Conservation (phyloP, 2,329 filamentous ascomycete species). For the Cladosporium phlei region DNA sequence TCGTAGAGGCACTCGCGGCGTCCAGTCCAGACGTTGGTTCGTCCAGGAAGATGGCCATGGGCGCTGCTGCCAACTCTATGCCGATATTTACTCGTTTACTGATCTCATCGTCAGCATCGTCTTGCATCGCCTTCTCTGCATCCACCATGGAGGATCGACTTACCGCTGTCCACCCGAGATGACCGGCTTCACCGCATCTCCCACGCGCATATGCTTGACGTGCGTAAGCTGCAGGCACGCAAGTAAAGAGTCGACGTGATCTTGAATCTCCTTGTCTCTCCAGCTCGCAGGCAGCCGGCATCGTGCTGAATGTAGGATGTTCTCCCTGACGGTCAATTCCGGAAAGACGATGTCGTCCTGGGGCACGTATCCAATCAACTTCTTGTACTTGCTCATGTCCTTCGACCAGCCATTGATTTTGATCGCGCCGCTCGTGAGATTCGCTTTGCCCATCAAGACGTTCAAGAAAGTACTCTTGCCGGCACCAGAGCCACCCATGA, state of each 20-base stretch:
- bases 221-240: constrained; percentile 51
- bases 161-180: constrained; percentile 55
- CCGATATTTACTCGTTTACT: constrained; percentile 57
- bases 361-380: constrained; percentile 58
- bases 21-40: constrained; percentile 39
- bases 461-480: constrained; percentile 59
- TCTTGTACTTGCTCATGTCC: constrained; percentile 50
- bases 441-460: constrained; percentile 56
- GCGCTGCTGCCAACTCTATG: constrained; percentile 54
- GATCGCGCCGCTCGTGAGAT: constrained; percentile 46
- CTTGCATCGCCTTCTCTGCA: too few relatives aligned
- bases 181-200: constrained; percentile 47
- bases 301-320: constrained; percentile 56
- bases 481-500: constrained; percentile 58
- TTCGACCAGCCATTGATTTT: constrained; percentile 48
- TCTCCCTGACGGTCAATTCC: constrained; percentile 58
- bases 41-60: constrained; percentile 42
- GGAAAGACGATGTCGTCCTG: constrained; percentile 58
- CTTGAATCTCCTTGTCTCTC: constrained; percentile 46
- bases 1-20: constrained; percentile 51
- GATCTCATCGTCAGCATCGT: too few relatives aligned
- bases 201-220: constrained; percentile 49
- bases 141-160: too few relatives aligned
- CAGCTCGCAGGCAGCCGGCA: constrained; percentile 51
- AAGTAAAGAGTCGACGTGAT: constrained; percentile 54